A percentile compares a stretch with the other conserved stretches of the same genome.
phyloP scores from a whole-genome alignment of 2,329 filamentous ascomycete genomes.

The Xylogone sp. region DNA sequence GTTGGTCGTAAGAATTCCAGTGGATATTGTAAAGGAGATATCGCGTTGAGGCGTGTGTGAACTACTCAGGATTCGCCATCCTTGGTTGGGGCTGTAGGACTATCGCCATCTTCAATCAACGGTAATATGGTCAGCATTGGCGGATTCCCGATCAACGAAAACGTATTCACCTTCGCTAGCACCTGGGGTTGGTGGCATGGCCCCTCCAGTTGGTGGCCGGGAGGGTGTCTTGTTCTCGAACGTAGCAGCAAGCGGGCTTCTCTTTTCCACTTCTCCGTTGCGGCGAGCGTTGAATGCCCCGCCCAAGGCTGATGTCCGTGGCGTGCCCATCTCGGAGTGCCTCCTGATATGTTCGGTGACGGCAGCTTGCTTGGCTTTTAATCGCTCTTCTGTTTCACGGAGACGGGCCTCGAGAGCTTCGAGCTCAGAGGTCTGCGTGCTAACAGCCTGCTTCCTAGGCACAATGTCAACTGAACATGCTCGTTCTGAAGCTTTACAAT shows the following conservation, averaged over 20 bases:
- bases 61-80: not conserved
- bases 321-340: constrained; percentile 10
- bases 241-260: constrained; percentile 14
- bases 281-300: constrained; percentile 15
- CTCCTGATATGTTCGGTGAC: constrained; percentile 6
- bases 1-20: not conserved
- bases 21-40: not conserved
- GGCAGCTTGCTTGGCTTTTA: constrained; percentile 40
- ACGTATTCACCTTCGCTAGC: constrained; percentile 29
- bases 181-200: constrained; percentile 28
- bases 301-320: constrained; percentile 13
- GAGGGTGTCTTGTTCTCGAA: constrained; percentile 4
- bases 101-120: constrained; percentile 12
- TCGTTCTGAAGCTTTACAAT: too few relatives aligned
- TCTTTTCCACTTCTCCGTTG: constrained; percentile 3
- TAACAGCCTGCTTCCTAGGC: constrained; percentile 73
- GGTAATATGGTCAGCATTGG: constrained; percentile 21
- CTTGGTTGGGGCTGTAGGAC: not conserved
- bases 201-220: constrained; percentile 20
- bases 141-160: constrained; percentile 12
- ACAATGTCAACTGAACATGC: too few relatives aligned
- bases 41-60: not conserved
- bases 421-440: constrained; percentile 72
- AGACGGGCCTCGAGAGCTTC: constrained; percentile 81
- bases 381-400: constrained; percentile 77